These are phyloP conservation scores for Solanum clarkiae DNA, from an alignment of 257 asterid genomes.

Conservation along the genomic window DNA sequence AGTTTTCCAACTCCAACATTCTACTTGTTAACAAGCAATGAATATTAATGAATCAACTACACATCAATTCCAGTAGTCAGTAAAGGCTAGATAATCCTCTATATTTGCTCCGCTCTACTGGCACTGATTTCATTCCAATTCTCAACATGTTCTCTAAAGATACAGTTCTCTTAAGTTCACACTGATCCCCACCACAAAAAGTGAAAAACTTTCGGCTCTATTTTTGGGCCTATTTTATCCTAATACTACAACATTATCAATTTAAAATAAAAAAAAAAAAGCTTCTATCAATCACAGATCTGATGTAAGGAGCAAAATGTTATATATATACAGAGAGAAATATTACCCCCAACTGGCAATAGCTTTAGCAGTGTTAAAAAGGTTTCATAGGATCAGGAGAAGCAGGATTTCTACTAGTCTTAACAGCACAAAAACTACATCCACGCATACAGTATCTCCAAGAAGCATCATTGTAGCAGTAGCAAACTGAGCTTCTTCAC, in stretches of 20 bases:
- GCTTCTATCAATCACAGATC: neutral
- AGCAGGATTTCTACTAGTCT: slow-evolving; percentile 81
- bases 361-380: slow-evolving; percentile 70
- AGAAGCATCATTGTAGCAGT: slow-evolving; percentile 95
- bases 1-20: too few species aligned
- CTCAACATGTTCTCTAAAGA: neutral
- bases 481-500: slow-evolving; percentile 95
- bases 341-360: slow-evolving; percentile 92
- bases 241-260: neutral
- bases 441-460: slow-evolving; percentile 98
- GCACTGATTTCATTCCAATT: neutral
- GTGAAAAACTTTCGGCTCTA: neutral
- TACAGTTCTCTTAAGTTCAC: neutral
- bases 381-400: slow-evolving; percentile 99
- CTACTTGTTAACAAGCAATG: neutral
- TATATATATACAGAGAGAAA: neutral
- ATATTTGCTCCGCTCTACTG: neutral
- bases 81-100: neutral
- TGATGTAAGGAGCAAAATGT: neutral
- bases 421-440: slow-evolving; percentile 93
- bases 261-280: too few species aligned
- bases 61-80: neutral
- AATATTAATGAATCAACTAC: neutral
- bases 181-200: neutral
- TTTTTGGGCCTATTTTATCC: neutral